Conservation (phyloP, 2,329 filamentous ascomycete species). For the Neurospora crassa region DNA sequence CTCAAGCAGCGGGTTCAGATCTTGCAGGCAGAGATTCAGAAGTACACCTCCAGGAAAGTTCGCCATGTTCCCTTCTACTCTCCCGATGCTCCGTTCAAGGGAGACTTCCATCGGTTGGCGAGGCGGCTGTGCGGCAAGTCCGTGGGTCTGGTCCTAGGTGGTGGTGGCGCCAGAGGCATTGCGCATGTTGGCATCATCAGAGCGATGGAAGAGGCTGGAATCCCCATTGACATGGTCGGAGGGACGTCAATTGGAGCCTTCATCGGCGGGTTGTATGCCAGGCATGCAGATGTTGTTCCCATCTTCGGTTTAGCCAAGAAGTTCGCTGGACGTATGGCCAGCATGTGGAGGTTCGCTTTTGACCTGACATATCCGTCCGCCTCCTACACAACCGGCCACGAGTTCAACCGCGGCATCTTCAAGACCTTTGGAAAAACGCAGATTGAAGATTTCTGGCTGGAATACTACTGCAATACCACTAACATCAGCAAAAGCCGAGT, state of each 20-base stretch:
- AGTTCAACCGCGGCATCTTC: conserved; percentile 98
- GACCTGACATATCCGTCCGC: conserved; percentile 94
- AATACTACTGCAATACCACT: conserved; percentile 98
- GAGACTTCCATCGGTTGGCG: conserved; percentile 90
- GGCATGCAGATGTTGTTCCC: conserved; percentile 91
- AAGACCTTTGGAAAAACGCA: conserved; percentile 95
- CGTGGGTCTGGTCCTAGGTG: conserved; percentile 86
- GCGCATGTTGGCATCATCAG: conserved; percentile 90
- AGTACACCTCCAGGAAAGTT: conserved; percentile 92
- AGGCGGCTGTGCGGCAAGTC: conserved; percentile 87
- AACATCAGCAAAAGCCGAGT: conserved; percentile 91
- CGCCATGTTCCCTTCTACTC: conserved; percentile 83
- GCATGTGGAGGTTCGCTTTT: conserved; percentile 95
- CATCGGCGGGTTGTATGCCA: conserved; percentile 88
- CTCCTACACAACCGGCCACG: conserved; percentile 95
- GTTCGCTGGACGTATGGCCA: conserved; percentile 96
- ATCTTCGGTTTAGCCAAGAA: conserved; percentile 97
- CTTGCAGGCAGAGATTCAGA: conserved; percentile 92
- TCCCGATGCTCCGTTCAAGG: conserved; percentile 85
- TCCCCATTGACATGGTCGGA: conserved; percentile 90
- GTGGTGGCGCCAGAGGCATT: conserved; percentile 85
- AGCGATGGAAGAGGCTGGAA: conserved; percentile 89
- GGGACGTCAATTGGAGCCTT: conserved; percentile 96
- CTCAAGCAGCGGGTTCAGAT: conserved; percentile 91
- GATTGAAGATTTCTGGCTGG: conserved; percentile 98